phyloP scores from a whole-genome alignment of 2,329 filamentous ascomycete genomes.

The Diaporthe humulicola region DNA sequence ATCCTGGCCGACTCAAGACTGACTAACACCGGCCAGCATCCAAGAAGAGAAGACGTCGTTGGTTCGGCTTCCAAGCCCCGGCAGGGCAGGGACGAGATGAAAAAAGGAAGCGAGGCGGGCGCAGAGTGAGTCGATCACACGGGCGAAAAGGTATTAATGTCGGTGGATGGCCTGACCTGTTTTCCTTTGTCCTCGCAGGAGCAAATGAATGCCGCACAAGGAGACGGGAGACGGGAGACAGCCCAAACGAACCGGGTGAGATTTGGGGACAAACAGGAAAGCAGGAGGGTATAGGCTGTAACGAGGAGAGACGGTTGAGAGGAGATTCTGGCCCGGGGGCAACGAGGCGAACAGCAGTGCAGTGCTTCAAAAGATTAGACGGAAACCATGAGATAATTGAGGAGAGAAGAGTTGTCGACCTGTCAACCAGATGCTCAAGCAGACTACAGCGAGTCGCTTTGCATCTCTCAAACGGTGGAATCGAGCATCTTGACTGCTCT shows the following conservation, averaged over 20 bases:
- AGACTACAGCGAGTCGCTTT: conserved; percentile 69
- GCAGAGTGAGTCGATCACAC: conserved; percentile 32
- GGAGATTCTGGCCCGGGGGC: conserved; percentile 25
- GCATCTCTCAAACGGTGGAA: conserved; percentile 63
- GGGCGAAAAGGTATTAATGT: conserved; percentile 21
- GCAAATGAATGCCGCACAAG: conserved; percentile 52
- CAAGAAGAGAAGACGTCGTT: conserved; percentile 25
- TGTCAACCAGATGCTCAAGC: conserved; percentile 55
- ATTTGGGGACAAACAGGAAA: conserved; percentile 39
- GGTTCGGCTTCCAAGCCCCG: conserved; percentile 22
- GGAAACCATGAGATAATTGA: conserved; percentile 40
- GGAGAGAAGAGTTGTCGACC: conserved; percentile 46
- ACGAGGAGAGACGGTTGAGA: conserved; percentile 30
- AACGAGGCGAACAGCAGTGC: conserved; percentile 18
- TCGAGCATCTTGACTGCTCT: conserved; percentile 68
- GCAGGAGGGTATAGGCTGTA: conserved; percentile 2
- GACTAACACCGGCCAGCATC: conserved; percentile 38
- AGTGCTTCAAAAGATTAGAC: conserved; percentile 34
- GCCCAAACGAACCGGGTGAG: conserved; percentile 43
- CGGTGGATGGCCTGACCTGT: conserved; percentile 40
- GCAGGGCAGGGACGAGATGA: conserved; percentile 11
- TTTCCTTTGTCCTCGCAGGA: conserved; percentile 49
- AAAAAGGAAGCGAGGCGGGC: conserved; percentile 15
- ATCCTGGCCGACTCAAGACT: conserved; percentile 23
- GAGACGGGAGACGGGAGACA: background rate